Conservation (phyloP, 208 protist species). For the Vickermania ingenoplastis region DNA sequence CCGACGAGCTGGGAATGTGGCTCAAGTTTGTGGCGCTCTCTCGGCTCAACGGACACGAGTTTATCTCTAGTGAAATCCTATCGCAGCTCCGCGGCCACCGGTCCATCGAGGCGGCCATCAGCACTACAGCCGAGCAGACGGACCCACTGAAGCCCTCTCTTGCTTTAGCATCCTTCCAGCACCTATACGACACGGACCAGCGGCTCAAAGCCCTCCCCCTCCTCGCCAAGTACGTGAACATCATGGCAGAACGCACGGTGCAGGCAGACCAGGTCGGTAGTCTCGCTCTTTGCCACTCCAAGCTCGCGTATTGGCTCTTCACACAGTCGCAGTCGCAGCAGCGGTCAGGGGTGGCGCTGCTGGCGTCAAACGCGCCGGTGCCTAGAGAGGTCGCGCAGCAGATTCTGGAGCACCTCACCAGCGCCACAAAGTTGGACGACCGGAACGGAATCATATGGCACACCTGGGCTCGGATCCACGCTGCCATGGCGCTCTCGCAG, state of each 20-base stretch:
- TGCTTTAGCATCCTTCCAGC: constrained; percentile 74
- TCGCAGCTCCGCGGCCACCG: constrained; percentile 72
- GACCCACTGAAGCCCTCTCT: constrained; percentile 43
- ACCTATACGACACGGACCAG: constrained; percentile 79
- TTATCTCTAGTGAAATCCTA: constrained; percentile 85
- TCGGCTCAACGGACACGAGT: constrained; percentile 77
- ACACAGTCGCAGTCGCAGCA: constrained; percentile 10
- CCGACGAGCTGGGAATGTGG: constrained; percentile 95
- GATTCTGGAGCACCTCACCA: constrained; percentile 31
- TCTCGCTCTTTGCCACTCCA: constrained; percentile 76
- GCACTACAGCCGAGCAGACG: background rate
- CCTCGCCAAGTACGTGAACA: constrained; percentile 57
- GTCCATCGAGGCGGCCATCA: constrained; percentile 35
- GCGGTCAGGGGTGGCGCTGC: background rate
- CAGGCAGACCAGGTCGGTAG: constrained; percentile 12
- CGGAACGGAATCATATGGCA: constrained; percentile 97
- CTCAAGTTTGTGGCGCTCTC: constrained; percentile 96
- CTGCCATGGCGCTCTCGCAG: constrained; percentile 48
- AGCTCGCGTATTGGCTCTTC: constrained; percentile 76
- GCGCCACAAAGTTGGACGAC: constrained; percentile 74
- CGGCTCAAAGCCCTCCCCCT: constrained; percentile 54
- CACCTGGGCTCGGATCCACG: constrained; percentile 95
- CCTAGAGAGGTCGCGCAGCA: background rate
- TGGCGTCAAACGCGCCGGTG: background rate
- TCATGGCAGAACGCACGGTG: constrained; percentile 18